Evolutionary conservation across 306 rosid genomes (phyloP), one percentile per base, ranked within the genome.

Genomic region (Dryas octopetala): DNA sequence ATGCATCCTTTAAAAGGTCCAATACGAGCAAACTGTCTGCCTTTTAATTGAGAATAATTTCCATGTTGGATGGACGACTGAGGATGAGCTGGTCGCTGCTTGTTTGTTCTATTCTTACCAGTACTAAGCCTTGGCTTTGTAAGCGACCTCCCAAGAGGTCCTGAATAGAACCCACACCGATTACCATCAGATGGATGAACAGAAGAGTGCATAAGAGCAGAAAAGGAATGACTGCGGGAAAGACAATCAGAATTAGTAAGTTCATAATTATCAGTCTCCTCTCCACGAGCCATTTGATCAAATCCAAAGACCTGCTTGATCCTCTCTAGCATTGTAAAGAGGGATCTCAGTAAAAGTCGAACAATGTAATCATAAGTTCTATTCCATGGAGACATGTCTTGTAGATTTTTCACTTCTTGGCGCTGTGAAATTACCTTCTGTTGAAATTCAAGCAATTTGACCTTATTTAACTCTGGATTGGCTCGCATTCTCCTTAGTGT

Each of bases 261-360:
- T 52, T 76, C 74, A 17, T 46, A 71, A 48, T 60, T 81, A 58
- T 32, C 9, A 44, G 65, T 69, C 61, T 53, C 75, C 28, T 71
- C 75, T 57, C 65, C 54, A 59, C 46, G 70, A 23, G 80, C 80
- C 50, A 71, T 49, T 48, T 76, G 87, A 66, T 59, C 50, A 70
- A 60, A 82, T 72, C 89, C 91, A 75, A 87, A 90, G 46, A 88
- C 86, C 73, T 73, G 60, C 44, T 90, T 84, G 79, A 92, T 85
- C 79, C 97, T 90, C 78, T 89, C 92, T 1, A 89, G 72, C 32
- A 95, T 83, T 6, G 99, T 92, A 61, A 86, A 89, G 41, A 90
- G 78, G 5, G 99, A 92, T 79, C 99, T 87, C 74, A 85, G 90
- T 60, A 95, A 75, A 82, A 95, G 85, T 63, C 97, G 80, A 9